Conservation (phyloP, 148 eudicot species). For the Vaccinium myrtillus region DNA sequence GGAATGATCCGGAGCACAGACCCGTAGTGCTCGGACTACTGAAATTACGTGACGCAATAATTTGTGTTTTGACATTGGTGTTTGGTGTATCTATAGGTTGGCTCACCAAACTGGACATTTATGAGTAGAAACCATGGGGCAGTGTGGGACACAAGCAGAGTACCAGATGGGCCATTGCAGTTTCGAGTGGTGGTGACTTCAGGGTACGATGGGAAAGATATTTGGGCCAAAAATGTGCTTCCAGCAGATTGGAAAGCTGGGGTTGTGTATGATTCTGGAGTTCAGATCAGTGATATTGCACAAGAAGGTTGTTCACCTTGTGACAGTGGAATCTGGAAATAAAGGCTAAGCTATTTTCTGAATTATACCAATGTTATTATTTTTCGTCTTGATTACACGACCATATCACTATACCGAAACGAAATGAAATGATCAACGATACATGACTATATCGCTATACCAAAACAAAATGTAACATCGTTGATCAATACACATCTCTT, state of each 20-base stretch:
- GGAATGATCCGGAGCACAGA: too few species aligned
- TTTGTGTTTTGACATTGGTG: background rate
- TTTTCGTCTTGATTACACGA: background rate
- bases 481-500: background rate
- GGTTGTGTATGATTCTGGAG: constrained; percentile 30
- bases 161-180: constrained; percentile 62
- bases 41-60: too few species aligned
- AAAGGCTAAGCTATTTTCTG: background rate
- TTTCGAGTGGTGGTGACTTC: constrained; percentile 57
- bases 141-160: constrained; percentile 65
- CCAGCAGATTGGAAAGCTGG: constrained; percentile 61
- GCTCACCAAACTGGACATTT: constrained; percentile 47
- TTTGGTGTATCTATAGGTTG: constrained; percentile 37
- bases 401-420: background rate
- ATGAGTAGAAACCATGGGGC: constrained; percentile 69
- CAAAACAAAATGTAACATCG: background rate
- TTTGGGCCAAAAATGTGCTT: constrained; percentile 60
- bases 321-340: constrained; percentile 37
- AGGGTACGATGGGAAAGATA: constrained; percentile 62
- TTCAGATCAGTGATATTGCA: constrained; percentile 52
- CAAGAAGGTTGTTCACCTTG: constrained; percentile 64
- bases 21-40: too few species aligned
- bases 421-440: background rate
- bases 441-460: background rate
- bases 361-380: background rate